Base-by-base conservation (phyloP, 2,329 filamentous ascomycete species). In the Ceratocystis diversiconidia region DNA sequence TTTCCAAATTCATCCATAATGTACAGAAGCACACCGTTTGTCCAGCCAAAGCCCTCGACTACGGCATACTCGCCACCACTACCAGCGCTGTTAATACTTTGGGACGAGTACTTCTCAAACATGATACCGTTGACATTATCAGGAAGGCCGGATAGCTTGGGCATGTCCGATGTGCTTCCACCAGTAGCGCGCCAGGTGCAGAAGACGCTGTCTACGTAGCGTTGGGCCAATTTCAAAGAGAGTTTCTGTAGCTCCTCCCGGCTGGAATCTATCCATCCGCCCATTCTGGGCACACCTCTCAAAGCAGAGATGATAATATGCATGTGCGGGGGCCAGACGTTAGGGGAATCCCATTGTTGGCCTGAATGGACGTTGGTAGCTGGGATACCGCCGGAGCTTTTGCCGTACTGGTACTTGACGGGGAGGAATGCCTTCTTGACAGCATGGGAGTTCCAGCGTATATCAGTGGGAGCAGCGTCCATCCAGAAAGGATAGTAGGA, bases 401-500 rank as follows among this genome's bases (percentile, higher is more conserved):
- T 72, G 10, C 80, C 76, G 5, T 88, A 79, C 43, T 82, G 79
- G 65, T 75, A 72, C 1, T 75, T 74, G 2, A 88, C 78, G 55
- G 81, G 82, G 17, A 75, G 71, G 70, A 79, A 88, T 0, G 79
- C 81, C 36, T 41, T 41, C 10, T 12, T 19, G 74, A 76, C 65
- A 78, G 77, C 28, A 88, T 78, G 2, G 83, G 85, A 82, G 71
- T 86, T 83, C 68, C 81, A 75, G 71, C 79, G 82, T 69, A 88
- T 76, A 67, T 78, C 74, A 0, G 72, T 70, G 0, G 84, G 83
- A 0, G 85, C 85, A 1, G 85, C 83, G 22, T 85, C 85, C 1
- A 82, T 81, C 85, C 85, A 88, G 77, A 87, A 87, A 1, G 85
- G 85, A 71, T 84, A 87, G 72, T 85, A 82, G 71, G 87, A 85